A percentile compares a stretch with the other conserved stretches of the same genome.
These are phyloP conservation scores for Celoporthe dispersa DNA, from an alignment of 2,329 filamentous ascomycete species.

Conservation along the genomic window DNA sequence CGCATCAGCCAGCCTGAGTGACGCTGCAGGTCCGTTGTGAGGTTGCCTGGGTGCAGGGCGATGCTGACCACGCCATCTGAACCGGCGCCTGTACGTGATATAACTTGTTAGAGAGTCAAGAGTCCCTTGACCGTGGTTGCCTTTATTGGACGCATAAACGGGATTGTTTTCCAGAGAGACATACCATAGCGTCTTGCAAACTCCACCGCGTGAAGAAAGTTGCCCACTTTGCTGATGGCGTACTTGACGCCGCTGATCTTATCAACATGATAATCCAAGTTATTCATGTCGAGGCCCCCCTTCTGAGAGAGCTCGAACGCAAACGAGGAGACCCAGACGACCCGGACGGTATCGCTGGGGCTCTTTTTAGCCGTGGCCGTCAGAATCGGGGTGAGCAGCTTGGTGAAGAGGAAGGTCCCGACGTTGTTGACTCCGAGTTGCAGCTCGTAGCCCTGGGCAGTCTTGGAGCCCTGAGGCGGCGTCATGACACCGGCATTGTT, in stretches of 20 bases:
- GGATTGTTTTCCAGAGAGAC: too few relatives aligned
- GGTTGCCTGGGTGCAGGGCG: slow-evolving; percentile 26
- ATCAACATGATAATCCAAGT: slow-evolving; percentile 19
- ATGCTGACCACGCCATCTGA: slow-evolving; percentile 23
- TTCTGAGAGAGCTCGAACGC: neutral
- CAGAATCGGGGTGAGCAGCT: slow-evolving; percentile 6
- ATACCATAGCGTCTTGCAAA: slow-evolving; percentile 12
- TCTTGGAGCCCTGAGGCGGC: slow-evolving; percentile 35
- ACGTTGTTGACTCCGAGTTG: slow-evolving; percentile 16
- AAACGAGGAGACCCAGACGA: slow-evolving; percentile 15
- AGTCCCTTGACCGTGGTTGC: too few relatives aligned
- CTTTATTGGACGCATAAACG: too few relatives aligned
- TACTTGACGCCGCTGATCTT: neutral
- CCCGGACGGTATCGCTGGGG: slow-evolving; percentile 9
- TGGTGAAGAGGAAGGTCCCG: slow-evolving; percentile 15
- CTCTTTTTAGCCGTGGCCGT: slow-evolving; percentile 1
- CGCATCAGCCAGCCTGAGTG: neutral
- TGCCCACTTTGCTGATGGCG: slow-evolving; percentile 23
- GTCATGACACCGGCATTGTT: slow-evolving; percentile 42
- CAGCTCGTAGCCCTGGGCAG: slow-evolving; percentile 27
- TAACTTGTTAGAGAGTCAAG: too few relatives aligned
- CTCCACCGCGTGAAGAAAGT: slow-evolving; percentile 13
- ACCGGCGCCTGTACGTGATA: neutral
- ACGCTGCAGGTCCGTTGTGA: slow-evolving; percentile 12
- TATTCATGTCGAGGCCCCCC: neutral